These are phyloP conservation scores for Cercophora sp. DNA, from an alignment of 495 filamentous ascomycete genomes.

Conservation along the genomic window DNA sequence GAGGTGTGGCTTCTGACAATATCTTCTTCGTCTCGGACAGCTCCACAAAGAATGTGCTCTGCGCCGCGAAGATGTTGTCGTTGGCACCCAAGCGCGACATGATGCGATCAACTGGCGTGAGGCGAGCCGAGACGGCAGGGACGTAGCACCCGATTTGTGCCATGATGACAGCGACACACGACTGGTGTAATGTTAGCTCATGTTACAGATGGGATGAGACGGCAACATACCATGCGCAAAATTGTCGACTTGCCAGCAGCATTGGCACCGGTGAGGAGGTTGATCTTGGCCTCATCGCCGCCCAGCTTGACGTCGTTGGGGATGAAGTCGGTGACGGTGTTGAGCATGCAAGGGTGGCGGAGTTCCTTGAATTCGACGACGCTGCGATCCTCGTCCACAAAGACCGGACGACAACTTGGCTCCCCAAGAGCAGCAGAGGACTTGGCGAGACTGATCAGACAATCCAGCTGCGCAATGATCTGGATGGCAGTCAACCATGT, in stretches of 20 bases:
- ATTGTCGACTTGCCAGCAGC: slow-evolving; percentile 98
- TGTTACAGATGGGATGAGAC: slow-evolving; percentile 1
- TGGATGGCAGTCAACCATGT: slow-evolving; percentile 86
- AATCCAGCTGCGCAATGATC: slow-evolving; percentile 89
- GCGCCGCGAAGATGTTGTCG: slow-evolving; percentile 98
- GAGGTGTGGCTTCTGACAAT: slow-evolving; percentile 87
- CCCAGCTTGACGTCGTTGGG: slow-evolving; percentile 92
- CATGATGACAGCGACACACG: slow-evolving; percentile 95
- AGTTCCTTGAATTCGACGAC: slow-evolving; percentile 88
- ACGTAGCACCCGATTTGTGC: slow-evolving; percentile 97
- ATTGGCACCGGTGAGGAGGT: slow-evolving; percentile 92
- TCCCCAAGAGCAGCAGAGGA: slow-evolving; percentile 77
- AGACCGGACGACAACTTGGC: slow-evolving; percentile 82
- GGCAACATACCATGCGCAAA: slow-evolving; percentile 75
- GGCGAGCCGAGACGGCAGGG: slow-evolving; percentile 72
- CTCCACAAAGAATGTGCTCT: slow-evolving; percentile 98
- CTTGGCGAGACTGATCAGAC: slow-evolving; percentile 86
- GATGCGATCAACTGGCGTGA: slow-evolving; percentile 93
- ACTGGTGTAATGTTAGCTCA: slow-evolving; percentile 31
- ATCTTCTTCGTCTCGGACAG: slow-evolving; percentile 98
- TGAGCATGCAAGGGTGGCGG: slow-evolving; percentile 89
- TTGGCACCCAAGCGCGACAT: slow-evolving; percentile 98
- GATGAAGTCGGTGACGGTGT: slow-evolving; percentile 89
- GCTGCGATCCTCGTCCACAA: slow-evolving; percentile 79
- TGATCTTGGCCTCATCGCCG: slow-evolving; percentile 74